A percentile compares a stretch with the other conserved stretches of the same genome.
Evolutionary conservation across 2,329 filamentous ascomycete genomes (phyloP).

Genomic region (Fusarium irregulare): DNA sequence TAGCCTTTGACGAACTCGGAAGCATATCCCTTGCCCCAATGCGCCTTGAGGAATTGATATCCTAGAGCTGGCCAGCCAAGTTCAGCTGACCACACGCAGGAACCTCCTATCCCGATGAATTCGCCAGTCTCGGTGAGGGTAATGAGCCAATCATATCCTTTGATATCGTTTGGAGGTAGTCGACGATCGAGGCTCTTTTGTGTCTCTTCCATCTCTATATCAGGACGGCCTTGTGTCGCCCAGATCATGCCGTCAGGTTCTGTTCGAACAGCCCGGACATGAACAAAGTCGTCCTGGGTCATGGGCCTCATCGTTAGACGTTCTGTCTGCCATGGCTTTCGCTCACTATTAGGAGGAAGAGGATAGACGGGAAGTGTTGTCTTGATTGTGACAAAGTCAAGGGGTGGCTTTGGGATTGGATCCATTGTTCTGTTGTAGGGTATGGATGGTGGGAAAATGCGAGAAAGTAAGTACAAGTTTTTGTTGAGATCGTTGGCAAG

Average conservation of each 20-base stretch:
- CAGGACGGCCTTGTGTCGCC: constrained; percentile 58
- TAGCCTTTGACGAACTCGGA: constrained; percentile 66
- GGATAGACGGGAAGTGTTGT: constrained; percentile 60
- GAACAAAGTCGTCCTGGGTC: constrained; percentile 60
- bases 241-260: constrained; percentile 72
- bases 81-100: constrained; percentile 49
- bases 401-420: constrained; percentile 16
- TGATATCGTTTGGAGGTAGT: constrained; percentile 61
- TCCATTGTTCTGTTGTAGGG: constrained; percentile 36
- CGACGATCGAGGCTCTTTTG: constrained; percentile 53
- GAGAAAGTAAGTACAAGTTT: background rate
- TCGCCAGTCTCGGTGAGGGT: constrained; percentile 59
- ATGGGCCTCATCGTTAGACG: constrained; percentile 67
- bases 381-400: constrained; percentile 57
- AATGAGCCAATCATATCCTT: constrained; percentile 69
- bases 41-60: constrained; percentile 65
- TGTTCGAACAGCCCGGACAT: constrained; percentile 63
- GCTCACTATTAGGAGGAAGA: constrained; percentile 54
- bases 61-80: constrained; percentile 69
- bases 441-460: background rate
- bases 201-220: constrained; percentile 59
- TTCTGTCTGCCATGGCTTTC: constrained; percentile 59
- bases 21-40: constrained; percentile 67
- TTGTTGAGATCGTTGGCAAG: background rate
- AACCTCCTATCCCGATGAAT: constrained; percentile 63